Conservation (phyloP, 2,329 filamentous ascomycete species). For the Lomentospora prolificans region DNA sequence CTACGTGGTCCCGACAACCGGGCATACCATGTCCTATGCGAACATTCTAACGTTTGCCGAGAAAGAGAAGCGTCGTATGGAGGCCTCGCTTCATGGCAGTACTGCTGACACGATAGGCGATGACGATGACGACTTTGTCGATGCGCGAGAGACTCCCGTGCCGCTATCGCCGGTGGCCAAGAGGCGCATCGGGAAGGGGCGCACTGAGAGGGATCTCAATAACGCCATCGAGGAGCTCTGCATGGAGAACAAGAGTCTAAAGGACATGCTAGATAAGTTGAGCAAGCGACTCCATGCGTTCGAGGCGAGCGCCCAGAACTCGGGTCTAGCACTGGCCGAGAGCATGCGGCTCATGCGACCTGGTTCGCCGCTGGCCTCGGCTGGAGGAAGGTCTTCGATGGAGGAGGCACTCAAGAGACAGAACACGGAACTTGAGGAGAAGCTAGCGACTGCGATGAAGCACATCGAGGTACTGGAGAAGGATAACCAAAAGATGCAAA, state of each 20-base stretch:
- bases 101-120: constrained; percentile 44
- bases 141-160: constrained; percentile 61
- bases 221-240: constrained; percentile 82
- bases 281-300: constrained; percentile 85
- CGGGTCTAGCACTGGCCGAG: constrained; percentile 75
- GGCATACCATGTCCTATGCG: constrained; percentile 87
- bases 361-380: constrained; percentile 32
- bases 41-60: constrained; percentile 68
- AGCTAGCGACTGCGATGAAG: constrained; percentile 45
- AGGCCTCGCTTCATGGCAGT: constrained; percentile 38
- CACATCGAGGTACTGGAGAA: constrained; percentile 59
- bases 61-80: constrained; percentile 53
- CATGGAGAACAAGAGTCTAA: constrained; percentile 78
- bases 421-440: constrained; percentile 58
- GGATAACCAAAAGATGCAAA: constrained; percentile 44
- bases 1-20: constrained; percentile 87
- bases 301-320: constrained; percentile 83
- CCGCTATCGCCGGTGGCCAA: constrained; percentile 31
- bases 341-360: constrained; percentile 59
- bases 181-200: constrained; percentile 29
- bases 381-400: constrained; percentile 5
- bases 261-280: constrained; percentile 75
- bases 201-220: constrained; percentile 33
- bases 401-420: constrained; percentile 31
- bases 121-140: constrained; percentile 79